These are phyloP conservation scores for Metschnikowia lachancei DNA, from an alignment of 805 yeast species.

Conservation along the genomic window DNA sequence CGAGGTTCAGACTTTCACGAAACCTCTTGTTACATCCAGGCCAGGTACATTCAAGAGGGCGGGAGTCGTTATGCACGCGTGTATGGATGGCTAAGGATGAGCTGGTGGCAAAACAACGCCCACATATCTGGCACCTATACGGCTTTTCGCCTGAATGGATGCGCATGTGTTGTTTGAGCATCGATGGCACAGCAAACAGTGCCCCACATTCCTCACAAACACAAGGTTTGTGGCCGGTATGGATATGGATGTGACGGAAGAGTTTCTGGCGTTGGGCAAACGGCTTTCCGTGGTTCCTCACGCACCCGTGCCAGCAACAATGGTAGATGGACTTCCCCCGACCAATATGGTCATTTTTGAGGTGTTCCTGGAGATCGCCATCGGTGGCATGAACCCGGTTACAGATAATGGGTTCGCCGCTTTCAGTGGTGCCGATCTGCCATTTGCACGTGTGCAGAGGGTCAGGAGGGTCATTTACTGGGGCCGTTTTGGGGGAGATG, in stretches of 20 bases:
- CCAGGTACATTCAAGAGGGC: slow-evolving; percentile 75
- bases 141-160: slow-evolving; percentile 92
- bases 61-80: slow-evolving; percentile 87
- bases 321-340: slow-evolving; percentile 65
- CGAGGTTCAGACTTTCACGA: slow-evolving; percentile 83
- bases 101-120: slow-evolving; percentile 75
- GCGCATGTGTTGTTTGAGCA: slow-evolving; percentile 77
- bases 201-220: slow-evolving; percentile 68
- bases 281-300: slow-evolving; percentile 51
- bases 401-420: slow-evolving; percentile 47
- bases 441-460: slow-evolving; percentile 45
- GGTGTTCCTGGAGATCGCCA: slow-evolving; percentile 67
- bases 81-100: slow-evolving; percentile 80
- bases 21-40: slow-evolving; percentile 82
- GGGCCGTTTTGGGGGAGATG: slow-evolving; percentile 27
- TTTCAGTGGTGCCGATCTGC: slow-evolving; percentile 30
- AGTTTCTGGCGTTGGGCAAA: slow-evolving; percentile 85
- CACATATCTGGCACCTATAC: slow-evolving; percentile 67
- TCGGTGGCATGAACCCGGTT: slow-evolving; percentile 47
- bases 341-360: slow-evolving; percentile 66
- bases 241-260: slow-evolving; percentile 81
- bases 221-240: slow-evolving; percentile 81
- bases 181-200: slow-evolving; percentile 71
- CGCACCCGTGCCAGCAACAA: slow-evolving; percentile 81
- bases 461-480: slow-evolving; percentile 18